Conservation (phyloP, 2,329 filamentous ascomycete species). For the Aureobasidium uvarum region DNA sequence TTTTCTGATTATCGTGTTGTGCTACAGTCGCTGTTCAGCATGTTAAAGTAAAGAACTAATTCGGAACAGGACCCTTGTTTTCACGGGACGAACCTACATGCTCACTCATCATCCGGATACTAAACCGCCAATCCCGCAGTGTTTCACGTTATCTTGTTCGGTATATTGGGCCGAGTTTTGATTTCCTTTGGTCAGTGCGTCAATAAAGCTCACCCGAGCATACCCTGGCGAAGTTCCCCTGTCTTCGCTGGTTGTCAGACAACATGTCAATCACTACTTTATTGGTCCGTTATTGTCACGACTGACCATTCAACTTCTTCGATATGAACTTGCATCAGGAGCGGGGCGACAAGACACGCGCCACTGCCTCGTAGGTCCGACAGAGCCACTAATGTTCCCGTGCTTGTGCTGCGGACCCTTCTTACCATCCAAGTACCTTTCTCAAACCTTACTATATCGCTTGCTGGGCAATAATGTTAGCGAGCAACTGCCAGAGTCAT, state of each 20-base stretch:
- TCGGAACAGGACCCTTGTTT: neutral
- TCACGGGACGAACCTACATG: neutral
- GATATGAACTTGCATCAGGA: neutral
- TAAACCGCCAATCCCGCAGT: neutral
- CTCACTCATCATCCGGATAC: neutral
- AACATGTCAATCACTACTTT: neutral
- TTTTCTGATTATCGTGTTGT: neutral
- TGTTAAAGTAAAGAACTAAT: neutral
- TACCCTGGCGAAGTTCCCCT: neutral
- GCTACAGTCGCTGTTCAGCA: neutral
- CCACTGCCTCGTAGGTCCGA: neutral
- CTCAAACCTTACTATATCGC: neutral
- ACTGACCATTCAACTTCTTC: neutral
- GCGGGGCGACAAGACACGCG: conserved; percentile 1
- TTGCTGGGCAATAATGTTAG: neutral
- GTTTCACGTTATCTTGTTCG: conserved; percentile 11
- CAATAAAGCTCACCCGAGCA: neutral
- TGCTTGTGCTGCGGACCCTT: neutral
- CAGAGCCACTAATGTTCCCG: conserved; percentile 5
- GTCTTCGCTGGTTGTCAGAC: neutral
- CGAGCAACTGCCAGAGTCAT: neutral
- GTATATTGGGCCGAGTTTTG: conserved; percentile 3
- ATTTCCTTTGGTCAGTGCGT: neutral
- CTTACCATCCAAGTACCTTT: neutral
- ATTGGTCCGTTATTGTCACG: neutral